Base-by-base conservation (phyloP, 2,329 filamentous ascomycete genomes). In the Claviceps monticola region DNA sequence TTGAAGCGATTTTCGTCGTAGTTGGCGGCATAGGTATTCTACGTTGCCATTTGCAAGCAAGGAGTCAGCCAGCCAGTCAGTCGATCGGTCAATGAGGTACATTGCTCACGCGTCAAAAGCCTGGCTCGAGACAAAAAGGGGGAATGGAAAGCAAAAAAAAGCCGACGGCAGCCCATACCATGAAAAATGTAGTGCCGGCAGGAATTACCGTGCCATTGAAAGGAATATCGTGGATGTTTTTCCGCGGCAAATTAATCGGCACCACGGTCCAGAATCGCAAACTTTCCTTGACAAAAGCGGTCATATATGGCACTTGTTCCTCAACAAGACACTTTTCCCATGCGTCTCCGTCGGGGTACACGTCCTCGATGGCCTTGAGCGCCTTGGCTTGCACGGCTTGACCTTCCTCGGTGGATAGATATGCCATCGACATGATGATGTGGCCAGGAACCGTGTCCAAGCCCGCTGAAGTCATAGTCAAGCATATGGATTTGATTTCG, bases 361-460 rank as follows among this genome's bases (percentile, higher is more conserved):
- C 79, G 53, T 79, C 74, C 62, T 80, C 73, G 61, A 91, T 90
- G 48, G 85, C 86, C 1, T 75, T 68, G 53, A 86, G 79, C 0
- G 86, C 86, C 38, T 76, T 80, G 51, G 75, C 67, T 65, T 93
- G 87, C 54, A 90, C 83, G 2, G 74, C 71, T 57, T 86, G 83
- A 14, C 86, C 85, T 11, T 82, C 71, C 0, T 74, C 66, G 0
- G 79, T 82, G n/a, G 83, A 78, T 2, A 93, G 75, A 58, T 86
- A 87, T 2, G 84, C 87, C 45, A 91, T 79, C 13, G 83, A 82
- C 83, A 88, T 88, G 60, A 88, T 83, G 9, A 91, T 68, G 55
- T 89, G 90, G 11, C 82, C 84, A 0, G 87, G 84, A 1, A 93
- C 83, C 0, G 87, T 93, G 62, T 93, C 87, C 16, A 91, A 76